phyloP scores from a whole-genome alignment of 2,329 filamentous ascomycete genomes.

The Fusarium pseudograminearum region DNA sequence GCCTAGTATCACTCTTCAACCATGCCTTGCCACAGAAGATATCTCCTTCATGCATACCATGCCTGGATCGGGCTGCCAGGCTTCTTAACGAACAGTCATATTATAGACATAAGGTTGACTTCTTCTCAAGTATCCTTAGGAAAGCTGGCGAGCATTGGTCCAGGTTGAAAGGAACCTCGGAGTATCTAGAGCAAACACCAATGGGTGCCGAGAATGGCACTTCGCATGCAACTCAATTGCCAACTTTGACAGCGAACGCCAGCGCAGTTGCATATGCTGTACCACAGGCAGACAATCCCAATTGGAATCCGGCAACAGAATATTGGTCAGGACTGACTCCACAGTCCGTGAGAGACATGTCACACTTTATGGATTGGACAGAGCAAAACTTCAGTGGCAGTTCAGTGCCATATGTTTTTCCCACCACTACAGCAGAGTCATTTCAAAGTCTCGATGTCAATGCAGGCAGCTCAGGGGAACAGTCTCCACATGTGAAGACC shows the following conservation, averaged over 20 bases:
- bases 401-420: not conserved
- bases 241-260: not conserved
- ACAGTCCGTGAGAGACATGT: not conserved
- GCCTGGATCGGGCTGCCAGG: constrained; percentile 24
- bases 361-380: constrained; percentile 2
- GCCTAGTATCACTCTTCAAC: constrained; percentile 36
- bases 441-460: not conserved
- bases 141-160: constrained; percentile 42
- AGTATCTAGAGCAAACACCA: constrained; percentile 17
- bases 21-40: constrained; percentile 34
- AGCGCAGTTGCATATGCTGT: not conserved
- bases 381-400: not conserved
- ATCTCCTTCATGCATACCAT: constrained; percentile 42
- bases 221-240: not conserved
- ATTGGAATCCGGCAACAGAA: not conserved
- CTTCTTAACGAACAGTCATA: constrained; percentile 12
- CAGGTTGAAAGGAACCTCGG: constrained; percentile 22
- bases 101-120: constrained; percentile 22
- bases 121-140: constrained; percentile 27
- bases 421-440: not conserved
- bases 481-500: constrained; percentile 3
- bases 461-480: not conserved
- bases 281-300: not conserved
- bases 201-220: not conserved
- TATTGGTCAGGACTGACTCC: constrained; percentile 1